These are phyloP conservation scores for Metarhizium guizhouense DNA, from an alignment of 2,329 filamentous ascomycete genomes.

Conservation along the genomic window DNA sequence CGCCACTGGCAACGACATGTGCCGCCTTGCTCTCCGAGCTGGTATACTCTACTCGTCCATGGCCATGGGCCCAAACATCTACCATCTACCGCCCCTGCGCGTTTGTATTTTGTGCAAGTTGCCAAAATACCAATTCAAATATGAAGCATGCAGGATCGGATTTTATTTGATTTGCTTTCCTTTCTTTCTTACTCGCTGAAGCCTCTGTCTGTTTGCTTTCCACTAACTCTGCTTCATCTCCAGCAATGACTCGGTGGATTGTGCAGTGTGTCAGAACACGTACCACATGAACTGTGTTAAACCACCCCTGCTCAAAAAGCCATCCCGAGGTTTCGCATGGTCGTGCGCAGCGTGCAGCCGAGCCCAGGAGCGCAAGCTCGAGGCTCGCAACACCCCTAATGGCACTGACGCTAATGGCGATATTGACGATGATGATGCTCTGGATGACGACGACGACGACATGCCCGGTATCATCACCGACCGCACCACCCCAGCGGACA, in stretches of 20 bases:
- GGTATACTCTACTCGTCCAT: not conserved
- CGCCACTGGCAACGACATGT: slow-evolving; percentile 5
- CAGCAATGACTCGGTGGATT: slow-evolving; percentile 92
- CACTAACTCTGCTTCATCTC: not conserved
- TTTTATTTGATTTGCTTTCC: not conserved
- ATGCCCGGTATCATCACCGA: slow-evolving; percentile 46
- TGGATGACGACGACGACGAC: slow-evolving; percentile 65
- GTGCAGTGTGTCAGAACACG: slow-evolving; percentile 86
- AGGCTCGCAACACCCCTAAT: slow-evolving; percentile 79
- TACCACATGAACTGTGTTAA: slow-evolving; percentile 99
- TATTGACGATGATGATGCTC: slow-evolving; percentile 52
- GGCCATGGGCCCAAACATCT: not conserved
- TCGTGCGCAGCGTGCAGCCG: slow-evolving; percentile 93
- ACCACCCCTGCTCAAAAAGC: slow-evolving; percentile 87
- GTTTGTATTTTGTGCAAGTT: not conserved
- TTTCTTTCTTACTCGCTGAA: not conserved
- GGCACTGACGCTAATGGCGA: slow-evolving; percentile 60
- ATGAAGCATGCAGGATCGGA: not conserved
- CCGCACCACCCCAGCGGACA: slow-evolving; percentile 55
- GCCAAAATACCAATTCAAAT: not conserved
- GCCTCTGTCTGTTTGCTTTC: not conserved
- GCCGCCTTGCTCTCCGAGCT: not conserved
- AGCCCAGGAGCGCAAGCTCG: slow-evolving; percentile 86
- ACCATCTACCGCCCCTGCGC: not conserved
- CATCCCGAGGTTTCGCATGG: slow-evolving; percentile 95